phyloP scores from a whole-genome alignment of 2,329 filamentous ascomycete species.

The Aspergillus fumigatiaffinis region DNA sequence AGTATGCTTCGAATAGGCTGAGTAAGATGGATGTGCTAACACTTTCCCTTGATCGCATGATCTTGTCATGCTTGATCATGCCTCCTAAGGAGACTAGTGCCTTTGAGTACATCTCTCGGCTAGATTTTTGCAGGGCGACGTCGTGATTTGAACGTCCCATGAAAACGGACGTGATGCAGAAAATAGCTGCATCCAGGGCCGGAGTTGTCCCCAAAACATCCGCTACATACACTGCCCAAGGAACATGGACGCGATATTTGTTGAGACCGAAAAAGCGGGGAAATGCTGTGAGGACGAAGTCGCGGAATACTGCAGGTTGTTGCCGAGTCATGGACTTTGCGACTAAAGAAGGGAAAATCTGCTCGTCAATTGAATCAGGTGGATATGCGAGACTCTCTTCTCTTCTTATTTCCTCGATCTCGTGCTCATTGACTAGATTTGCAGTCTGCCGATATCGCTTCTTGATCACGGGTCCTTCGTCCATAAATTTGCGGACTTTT shows the following conservation, averaged over 20 bases:
- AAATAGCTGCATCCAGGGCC: conserved; percentile 23
- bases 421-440: not conserved
- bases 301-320: conserved; percentile 21
- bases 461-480: conserved; percentile 28
- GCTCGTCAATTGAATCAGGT: conserved; percentile 19
- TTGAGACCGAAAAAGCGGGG: conserved; percentile 22
- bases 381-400: not conserved
- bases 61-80: conserved; percentile 19
- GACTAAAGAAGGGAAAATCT: conserved; percentile 20
- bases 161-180: conserved; percentile 27
- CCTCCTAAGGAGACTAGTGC: conserved; percentile 28
- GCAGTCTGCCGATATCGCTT: conserved; percentile 17
- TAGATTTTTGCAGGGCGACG: conserved; percentile 21
- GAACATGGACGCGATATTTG: conserved; percentile 19
- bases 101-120: conserved; percentile 27
- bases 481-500: conserved; percentile 28
- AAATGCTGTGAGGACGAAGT: conserved; percentile 22
- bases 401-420: not conserved
- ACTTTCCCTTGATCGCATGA: conserved; percentile 26
- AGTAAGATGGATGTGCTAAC: conserved; percentile 32
- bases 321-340: conserved; percentile 18
- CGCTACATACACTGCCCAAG: conserved; percentile 20
- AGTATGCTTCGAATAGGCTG: conserved; percentile 34
- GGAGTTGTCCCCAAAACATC: conserved; percentile 17
- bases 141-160: conserved; percentile 23